Percentiles rank a stretch among this genome's conserved stretches.
Evolutionary conservation across 805 yeast species (phyloP).

Genomic region (Metschnikowia henanensis): DNA sequence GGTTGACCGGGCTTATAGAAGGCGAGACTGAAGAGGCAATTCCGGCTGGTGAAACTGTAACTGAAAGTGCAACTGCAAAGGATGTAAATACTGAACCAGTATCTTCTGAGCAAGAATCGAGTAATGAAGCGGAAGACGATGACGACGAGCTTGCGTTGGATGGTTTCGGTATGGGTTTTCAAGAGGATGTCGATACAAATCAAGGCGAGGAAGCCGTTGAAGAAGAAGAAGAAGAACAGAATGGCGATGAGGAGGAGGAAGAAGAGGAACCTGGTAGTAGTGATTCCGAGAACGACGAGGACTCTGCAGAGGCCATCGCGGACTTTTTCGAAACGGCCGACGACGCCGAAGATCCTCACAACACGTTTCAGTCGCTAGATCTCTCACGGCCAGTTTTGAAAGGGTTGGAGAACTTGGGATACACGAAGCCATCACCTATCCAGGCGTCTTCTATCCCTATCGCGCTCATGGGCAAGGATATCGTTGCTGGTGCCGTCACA

Average conservation of each 20-base stretch:
- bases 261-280: slow-evolving; percentile 11
- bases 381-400: slow-evolving; percentile 89
- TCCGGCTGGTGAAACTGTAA: no score
- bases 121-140: slow-evolving; percentile 28
- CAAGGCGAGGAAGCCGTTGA: slow-evolving; percentile 5
- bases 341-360: slow-evolving; percentile 51
- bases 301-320: slow-evolving; percentile 81
- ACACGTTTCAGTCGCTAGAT: slow-evolving; percentile 71
- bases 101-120: slow-evolving; percentile 9
- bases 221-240: slow-evolving; percentile 12
- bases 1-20: slow-evolving; percentile 53
- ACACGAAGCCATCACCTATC: slow-evolving; percentile 88
- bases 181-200: slow-evolving; percentile 26
- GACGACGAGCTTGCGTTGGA: slow-evolving; percentile 45
- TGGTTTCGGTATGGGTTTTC: slow-evolving; percentile 48
- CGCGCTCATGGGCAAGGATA: slow-evolving; percentile 90
- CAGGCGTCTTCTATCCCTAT: slow-evolving; percentile 93
- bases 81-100: no score
- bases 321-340: slow-evolving; percentile 58
- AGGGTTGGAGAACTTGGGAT: slow-evolving; percentile 79
- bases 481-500: slow-evolving; percentile 98
- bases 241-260: slow-evolving; percentile 23
- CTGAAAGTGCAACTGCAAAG: no score
- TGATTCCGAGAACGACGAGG: slow-evolving; percentile 45
- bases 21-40: slow-evolving; percentile 15